These are phyloP conservation scores for Antitrichia curtipendula DNA, from an alignment of 225 moss, liverwort and hornwort genomes.

Conservation along the genomic window DNA sequence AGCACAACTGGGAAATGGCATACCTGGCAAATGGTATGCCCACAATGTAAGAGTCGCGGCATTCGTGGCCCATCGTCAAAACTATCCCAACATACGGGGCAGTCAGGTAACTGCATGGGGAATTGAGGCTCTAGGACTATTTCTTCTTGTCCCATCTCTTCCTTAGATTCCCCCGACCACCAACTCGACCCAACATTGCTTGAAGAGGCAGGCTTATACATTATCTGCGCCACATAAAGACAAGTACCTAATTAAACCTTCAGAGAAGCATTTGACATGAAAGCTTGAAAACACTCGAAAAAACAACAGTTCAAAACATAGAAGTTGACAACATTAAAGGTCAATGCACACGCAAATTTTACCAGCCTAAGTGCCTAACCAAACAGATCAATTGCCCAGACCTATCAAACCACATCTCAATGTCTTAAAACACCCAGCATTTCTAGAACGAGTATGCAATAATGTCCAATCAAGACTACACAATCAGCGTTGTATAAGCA, in stretches of 20 bases:
- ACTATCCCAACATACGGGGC: slow-evolving; percentile 55
- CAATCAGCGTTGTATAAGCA: not conserved
- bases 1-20: not conserved
- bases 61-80: slow-evolving; percentile 43
- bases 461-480: not conserved
- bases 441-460: not conserved
- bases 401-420: not conserved
- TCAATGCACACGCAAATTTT: not conserved
- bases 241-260: not conserved
- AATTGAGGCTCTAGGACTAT: not conserved
- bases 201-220: slow-evolving; percentile 5
- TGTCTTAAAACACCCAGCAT: not conserved
- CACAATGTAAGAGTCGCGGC: slow-evolving; percentile 46
- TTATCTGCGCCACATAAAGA: not conserved
- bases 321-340: not conserved
- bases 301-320: not conserved
- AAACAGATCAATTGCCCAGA: not conserved
- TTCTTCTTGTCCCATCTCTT: slow-evolving; percentile 6
- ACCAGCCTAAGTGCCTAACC: not conserved
- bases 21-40: slow-evolving; percentile 33
- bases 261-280: not conserved
- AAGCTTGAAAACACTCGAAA: not conserved
- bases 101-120: slow-evolving; percentile 33
- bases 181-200: slow-evolving; percentile 1
- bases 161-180: slow-evolving; percentile 5